Conservation (phyloP, 495 filamentous ascomycete species). For the Cudoniella acicularis region DNA sequence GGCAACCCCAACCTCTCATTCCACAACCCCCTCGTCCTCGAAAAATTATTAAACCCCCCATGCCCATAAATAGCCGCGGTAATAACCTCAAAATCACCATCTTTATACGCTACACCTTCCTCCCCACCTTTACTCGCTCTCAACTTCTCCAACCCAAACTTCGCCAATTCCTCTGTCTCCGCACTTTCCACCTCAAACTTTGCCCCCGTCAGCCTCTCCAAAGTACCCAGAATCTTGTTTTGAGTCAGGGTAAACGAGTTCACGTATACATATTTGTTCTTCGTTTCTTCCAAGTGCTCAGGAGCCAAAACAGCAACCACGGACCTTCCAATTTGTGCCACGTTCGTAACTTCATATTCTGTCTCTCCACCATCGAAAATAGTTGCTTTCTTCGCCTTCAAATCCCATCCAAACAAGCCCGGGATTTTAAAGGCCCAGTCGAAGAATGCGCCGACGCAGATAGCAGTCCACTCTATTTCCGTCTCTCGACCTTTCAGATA, state of each 20-base stretch:
- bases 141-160: conserved; percentile 36
- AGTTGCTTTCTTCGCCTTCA: conserved; percentile 26
- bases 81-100: background rate
- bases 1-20: conserved; percentile 52
- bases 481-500: conserved; percentile 35
- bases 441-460: conserved; percentile 41
- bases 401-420: conserved; percentile 36
- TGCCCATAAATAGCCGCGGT: background rate
- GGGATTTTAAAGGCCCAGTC: conserved; percentile 37
- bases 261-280: conserved; percentile 42
- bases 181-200: conserved; percentile 52
- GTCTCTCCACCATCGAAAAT: conserved; percentile 37
- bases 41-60: background rate
- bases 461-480: conserved; percentile 38
- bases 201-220: conserved; percentile 36
- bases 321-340: conserved; percentile 35
- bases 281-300: conserved; percentile 33
- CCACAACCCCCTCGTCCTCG: conserved; percentile 26
- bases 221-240: conserved; percentile 34
- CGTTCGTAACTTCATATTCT: conserved; percentile 34
- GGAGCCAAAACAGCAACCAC: conserved; percentile 27
- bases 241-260: conserved; percentile 35
- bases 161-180: conserved; percentile 37
- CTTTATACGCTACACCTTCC: conserved; percentile 26
- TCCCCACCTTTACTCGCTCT: conserved; percentile 45